Evolutionary conservation across 129 eudicot species (phyloP), one percentile per base, ranked within the genome.

Genomic region (Apium graveolens): DNA sequence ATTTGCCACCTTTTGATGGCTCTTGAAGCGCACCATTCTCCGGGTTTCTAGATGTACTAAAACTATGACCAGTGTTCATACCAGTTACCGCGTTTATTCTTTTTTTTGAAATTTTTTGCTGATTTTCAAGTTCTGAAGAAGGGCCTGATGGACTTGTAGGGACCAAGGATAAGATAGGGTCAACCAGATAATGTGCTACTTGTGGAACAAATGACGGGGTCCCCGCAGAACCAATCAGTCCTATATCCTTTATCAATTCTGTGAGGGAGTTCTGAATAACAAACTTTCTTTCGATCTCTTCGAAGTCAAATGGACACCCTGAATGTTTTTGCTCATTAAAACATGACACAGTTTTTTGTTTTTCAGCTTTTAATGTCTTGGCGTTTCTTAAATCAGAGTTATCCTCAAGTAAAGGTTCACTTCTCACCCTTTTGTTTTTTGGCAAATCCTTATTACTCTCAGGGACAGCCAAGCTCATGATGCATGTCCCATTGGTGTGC

Each of bases 211-310:
- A 83, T 11, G 96, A 84, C 10, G 91, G 90, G 66, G 70, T 62
- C 39, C 95, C 87, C 43, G 82, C 84, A 57, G 85, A 80, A 65
- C 82, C 85, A 49, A 87, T 86, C 20, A 87, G 84, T 51, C 96
- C 93, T 63, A 86, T 76, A 17, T 84, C 88, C 35, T 85, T 83
- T 7, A 87, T 83, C 80, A 79, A 42, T 65, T 86, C 93, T 80
- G 84, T 85, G 41, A 86, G 84, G 21, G 92, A 85, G 75, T n/a
- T 74, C 39, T 85, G 78, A 72, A 82, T 80, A 31, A 85, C 76
- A 66, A 91, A 88, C 80, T 86, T 88, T 8, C 87, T 80, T 71
- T 78, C 73, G 34, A 88, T 88, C 80, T 88, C 93, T 81, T 91
- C 93, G 63, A 85, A 78, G 27, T 79, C 86, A 74, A 81, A 88